Evolutionary conservation across 2,329 filamentous ascomycete genomes (phyloP).

Genomic region (Alternaria infectoria): DNA sequence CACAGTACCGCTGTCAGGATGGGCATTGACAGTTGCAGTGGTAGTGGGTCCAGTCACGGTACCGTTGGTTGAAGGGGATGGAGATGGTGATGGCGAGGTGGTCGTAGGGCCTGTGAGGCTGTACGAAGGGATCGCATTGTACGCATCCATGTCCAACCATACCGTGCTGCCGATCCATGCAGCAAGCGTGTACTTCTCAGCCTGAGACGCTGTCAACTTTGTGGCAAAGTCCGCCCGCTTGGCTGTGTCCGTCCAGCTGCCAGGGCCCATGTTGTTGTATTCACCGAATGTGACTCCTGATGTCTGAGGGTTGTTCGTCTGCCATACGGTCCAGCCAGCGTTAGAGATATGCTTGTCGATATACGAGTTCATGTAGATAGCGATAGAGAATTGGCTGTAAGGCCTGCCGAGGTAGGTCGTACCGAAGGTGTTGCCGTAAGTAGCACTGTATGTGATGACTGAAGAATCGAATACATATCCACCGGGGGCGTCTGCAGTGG

Average conservation of each 20-base stretch:
- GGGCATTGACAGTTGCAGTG: conserved; percentile 41
- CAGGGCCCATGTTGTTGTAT: conserved; percentile 41
- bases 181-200: conserved; percentile 44
- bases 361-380: conserved; percentile 47
- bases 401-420: conserved; percentile 57
- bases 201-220: conserved; percentile 45
- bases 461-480: conserved; percentile 62
- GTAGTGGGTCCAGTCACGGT: conserved; percentile 26
- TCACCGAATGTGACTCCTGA: conserved; percentile 47
- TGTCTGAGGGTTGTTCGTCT: conserved; percentile 42
- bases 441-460: conserved; percentile 51
- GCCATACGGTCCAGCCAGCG: conserved; percentile 45
- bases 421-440: conserved; percentile 30
- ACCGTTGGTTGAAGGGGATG: not conserved
- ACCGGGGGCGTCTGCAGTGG: conserved; percentile 32
- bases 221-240: conserved; percentile 46
- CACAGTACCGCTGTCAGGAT: conserved; percentile 51
- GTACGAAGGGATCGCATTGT: conserved; percentile 43
- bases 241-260: conserved; percentile 39
- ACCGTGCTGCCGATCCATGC: conserved; percentile 51
- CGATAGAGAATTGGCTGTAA: conserved; percentile 43
- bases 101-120: conserved; percentile 15
- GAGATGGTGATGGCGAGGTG: conserved; percentile 15
- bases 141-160: conserved; percentile 53
- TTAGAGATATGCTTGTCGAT: conserved; percentile 44